Evolutionary conservation across 768 basidiomycete species (phyloP), one percentile per base, ranked within the genome.

Genomic region (Tulasnella sp.): DNA sequence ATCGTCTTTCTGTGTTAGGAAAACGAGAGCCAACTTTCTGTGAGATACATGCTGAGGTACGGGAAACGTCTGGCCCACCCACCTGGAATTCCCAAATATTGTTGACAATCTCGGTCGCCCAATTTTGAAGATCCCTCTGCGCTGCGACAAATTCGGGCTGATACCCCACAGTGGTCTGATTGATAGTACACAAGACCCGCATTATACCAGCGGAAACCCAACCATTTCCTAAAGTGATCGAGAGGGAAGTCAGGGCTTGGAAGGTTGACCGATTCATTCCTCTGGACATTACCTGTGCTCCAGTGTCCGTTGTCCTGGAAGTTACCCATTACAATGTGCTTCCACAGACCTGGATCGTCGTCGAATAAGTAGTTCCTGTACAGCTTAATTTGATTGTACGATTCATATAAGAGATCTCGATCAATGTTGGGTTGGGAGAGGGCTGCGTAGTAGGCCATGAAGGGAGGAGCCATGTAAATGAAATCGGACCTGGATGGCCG

Each of bases 191-290:
- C 0, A 92, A 86, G 3, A 96, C 95, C 10, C 95, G 90, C 16
- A 93, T 85, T 88, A 95, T 95, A 0, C 95, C 95, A 23, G 90
- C 92, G 0, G 93, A 93, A 0, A 92, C 95, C 95, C 95, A 97
- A 3, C 86, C 95, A 77, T 96, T 95, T 0, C 94, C 94, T 92
- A 71, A 32, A 37, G 5, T 7, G 51, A n/a, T 1, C 51, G 11
- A 51, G 23, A n/a, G n/a, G n/a, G 9, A 16, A 4, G 23, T 51
- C 26, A 73, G 51, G 18, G 20, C 46, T 61, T n/a, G 10, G 20
- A 6, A 9, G 46, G 5, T 11, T 23, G 67, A 39, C 2, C 79
- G 15, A 40, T 73, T n/a, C n/a, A n/a, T n/a, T n/a, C 18, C 23
- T 11, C 3, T 13, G 23, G 20, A 71, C 83, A 85, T 71, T 70